Percentiles rank a stretch among this genome's conserved stretches.
Conservation (phyloP, 371 early-diverging fungal species). For the Basidiobolus meristosporus region DNA sequence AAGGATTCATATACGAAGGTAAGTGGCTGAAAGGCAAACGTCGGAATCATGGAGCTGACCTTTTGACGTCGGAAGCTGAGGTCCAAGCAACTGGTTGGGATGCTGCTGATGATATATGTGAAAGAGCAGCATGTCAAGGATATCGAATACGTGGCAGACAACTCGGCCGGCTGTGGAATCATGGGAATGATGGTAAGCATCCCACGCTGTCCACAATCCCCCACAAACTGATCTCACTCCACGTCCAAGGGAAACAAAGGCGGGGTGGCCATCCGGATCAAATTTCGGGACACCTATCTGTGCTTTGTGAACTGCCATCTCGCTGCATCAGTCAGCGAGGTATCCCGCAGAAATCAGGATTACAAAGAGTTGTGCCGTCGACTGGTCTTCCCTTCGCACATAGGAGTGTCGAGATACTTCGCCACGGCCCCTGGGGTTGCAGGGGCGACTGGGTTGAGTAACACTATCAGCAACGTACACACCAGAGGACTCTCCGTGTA, state of each 20-base stretch:
- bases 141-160: slow-evolving; percentile 33
- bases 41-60: too few species aligned
- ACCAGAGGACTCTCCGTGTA: slow-evolving; percentile 25
- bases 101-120: slow-evolving; percentile 64
- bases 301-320: slow-evolving; percentile 80
- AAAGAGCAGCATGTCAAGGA: slow-evolving; percentile 21
- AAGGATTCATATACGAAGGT: slow-evolving; percentile 30
- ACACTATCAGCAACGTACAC: slow-evolving; percentile 3
- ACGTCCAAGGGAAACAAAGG: slow-evolving; percentile 80
- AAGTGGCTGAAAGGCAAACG: too few species aligned
- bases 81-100: slow-evolving; percentile 68
- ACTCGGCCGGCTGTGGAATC: slow-evolving; percentile 50
- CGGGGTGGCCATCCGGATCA: slow-evolving; percentile 58
- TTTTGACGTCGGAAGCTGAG: slow-evolving; percentile 15
- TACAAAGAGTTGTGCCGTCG: slow-evolving; percentile 63
- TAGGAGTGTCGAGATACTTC: not conserved
- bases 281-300: slow-evolving; percentile 58
- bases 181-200: slow-evolving; percentile 51
- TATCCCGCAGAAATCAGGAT: slow-evolving; percentile 76
- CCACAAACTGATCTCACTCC: not conserved
- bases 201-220: not conserved
- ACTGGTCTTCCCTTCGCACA: slow-evolving; percentile 19
- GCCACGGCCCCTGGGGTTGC: too few species aligned
- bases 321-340: slow-evolving; percentile 61
- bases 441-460: not conserved